These are phyloP conservation scores for Lithocarpus polystachyus DNA, from an alignment of 306 rosid genomes.

Conservation along the genomic window DNA sequence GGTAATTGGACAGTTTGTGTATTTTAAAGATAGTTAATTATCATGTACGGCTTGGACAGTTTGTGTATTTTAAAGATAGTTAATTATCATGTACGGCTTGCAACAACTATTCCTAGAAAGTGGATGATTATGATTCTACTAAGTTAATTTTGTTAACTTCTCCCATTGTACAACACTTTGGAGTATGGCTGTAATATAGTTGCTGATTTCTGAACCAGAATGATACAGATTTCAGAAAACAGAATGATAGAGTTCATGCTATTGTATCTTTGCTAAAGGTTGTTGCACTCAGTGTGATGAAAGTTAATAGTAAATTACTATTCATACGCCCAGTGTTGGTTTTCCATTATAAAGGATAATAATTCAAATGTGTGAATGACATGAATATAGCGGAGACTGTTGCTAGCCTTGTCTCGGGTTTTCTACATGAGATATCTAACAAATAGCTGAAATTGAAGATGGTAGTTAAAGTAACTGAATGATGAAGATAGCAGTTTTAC, in stretches of 20 bases:
- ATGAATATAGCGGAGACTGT: not conserved
- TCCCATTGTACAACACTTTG: not conserved
- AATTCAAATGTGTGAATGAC: not conserved
- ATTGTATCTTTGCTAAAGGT: constrained; percentile 9
- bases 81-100: not conserved
- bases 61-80: not conserved
- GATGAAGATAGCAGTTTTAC: not conserved
- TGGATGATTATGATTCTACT: not conserved
- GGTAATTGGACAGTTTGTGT: not conserved
- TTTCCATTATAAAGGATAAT: not conserved
- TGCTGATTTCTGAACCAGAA: not conserved
- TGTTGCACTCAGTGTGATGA: constrained; percentile 17
- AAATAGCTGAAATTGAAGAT: not conserved
- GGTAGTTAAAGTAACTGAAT: not conserved
- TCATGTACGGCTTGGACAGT: not conserved
- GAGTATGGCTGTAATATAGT: constrained; percentile 4
- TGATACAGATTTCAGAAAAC: constrained; percentile 3
- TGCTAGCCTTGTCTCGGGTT: not conserved
- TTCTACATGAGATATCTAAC: not conserved
- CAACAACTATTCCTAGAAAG: not conserved
- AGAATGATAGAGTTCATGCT: not conserved
- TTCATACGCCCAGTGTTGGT: not conserved
- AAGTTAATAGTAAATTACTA: constrained; percentile 9
- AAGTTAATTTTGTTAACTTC: not conserved
- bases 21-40: not conserved